A percentile compares a stretch with the other conserved stretches of the same genome.
These are phyloP conservation scores for Vanrija humicola DNA, from an alignment of 1,284 basidiomycete species.

Conservation along the genomic window DNA sequence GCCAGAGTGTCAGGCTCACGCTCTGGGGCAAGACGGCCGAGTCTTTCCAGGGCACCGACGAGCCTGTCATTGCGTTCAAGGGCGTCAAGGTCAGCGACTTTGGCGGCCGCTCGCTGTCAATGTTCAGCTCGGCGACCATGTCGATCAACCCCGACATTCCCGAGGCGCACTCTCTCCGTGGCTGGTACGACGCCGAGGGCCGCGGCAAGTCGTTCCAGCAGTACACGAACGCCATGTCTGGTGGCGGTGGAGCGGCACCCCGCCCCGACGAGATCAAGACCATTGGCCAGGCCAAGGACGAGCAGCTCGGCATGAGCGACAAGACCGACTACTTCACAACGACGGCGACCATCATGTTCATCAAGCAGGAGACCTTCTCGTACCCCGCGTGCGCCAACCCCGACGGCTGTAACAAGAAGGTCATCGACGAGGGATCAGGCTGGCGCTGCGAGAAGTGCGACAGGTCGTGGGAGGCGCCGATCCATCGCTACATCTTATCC, in stretches of 20 bases:
- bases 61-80: conserved; percentile 85
- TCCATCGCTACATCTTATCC: conserved; percentile 84
- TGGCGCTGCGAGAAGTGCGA: conserved; percentile 98
- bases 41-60: conserved; percentile 58
- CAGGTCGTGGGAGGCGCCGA: conserved; percentile 65
- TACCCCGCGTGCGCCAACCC: conserved; percentile 83
- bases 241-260: conserved; percentile 47
- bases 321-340: conserved; percentile 77
- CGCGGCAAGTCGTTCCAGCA: conserved; percentile 63
- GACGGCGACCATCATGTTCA: conserved; percentile 81
- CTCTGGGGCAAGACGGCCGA: conserved; percentile 97
- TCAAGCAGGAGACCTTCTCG: conserved; percentile 78
- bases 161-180: conserved; percentile 78
- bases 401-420: conserved; percentile 86
- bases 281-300: conserved; percentile 76
- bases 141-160: conserved; percentile 80
- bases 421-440: conserved; percentile 61
- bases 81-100: conserved; percentile 94
- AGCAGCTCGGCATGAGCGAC: conserved; percentile 71
- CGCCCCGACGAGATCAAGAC: conserved; percentile 69
- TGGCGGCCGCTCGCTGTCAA: conserved; percentile 79
- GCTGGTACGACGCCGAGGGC: conserved; percentile 80
- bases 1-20: conserved; percentile 77
- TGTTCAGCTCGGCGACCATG: conserved; percentile 67
- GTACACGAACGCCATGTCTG: conserved; percentile 55